Conservation (phyloP, 352 stramenopile genomes). For the Globisporangium iwayamae region DNA sequence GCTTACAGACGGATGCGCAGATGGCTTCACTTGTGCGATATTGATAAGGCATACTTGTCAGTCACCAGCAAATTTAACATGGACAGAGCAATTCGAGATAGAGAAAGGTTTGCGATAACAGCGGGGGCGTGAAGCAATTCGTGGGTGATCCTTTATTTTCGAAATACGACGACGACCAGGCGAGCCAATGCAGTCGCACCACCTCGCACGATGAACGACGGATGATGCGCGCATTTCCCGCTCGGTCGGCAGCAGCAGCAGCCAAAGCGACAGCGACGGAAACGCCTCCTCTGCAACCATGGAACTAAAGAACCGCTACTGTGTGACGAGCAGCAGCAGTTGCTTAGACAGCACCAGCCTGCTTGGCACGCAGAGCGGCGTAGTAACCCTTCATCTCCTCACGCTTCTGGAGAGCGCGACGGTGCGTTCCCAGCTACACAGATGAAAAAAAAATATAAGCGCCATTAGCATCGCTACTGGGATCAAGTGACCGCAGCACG, state of each 20-base stretch:
- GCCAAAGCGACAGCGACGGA: constrained; percentile 18
- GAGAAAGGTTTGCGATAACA: background rate
- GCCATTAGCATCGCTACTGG: constrained; percentile 2
- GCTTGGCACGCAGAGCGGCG: constrained; percentile 94
- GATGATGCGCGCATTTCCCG: background rate
- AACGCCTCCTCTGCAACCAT: constrained; percentile 25
- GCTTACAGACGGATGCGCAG: background rate
- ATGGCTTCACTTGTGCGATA: background rate
- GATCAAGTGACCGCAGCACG: background rate
- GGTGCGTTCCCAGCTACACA: constrained; percentile 94
- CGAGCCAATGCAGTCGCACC: constrained; percentile 2
- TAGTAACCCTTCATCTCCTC: constrained; percentile 99
- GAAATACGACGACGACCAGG: constrained; percentile 33
- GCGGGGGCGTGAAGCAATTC: constrained; percentile 15
- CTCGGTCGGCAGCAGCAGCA: constrained; percentile 14
- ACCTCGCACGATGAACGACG: background rate
- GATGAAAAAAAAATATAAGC: background rate
- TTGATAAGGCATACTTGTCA: background rate
- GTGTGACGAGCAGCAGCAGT: constrained; percentile 16
- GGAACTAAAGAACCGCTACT: constrained; percentile 32
- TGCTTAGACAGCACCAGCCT: constrained; percentile 68
- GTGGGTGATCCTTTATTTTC: constrained; percentile 67
- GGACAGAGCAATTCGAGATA: background rate
- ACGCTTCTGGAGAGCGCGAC: constrained; percentile 96
- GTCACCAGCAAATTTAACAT: background rate